Base-by-base conservation (phyloP, 192 early-diverging fungal genomes). In the Mortierella hygrophila region DNA sequence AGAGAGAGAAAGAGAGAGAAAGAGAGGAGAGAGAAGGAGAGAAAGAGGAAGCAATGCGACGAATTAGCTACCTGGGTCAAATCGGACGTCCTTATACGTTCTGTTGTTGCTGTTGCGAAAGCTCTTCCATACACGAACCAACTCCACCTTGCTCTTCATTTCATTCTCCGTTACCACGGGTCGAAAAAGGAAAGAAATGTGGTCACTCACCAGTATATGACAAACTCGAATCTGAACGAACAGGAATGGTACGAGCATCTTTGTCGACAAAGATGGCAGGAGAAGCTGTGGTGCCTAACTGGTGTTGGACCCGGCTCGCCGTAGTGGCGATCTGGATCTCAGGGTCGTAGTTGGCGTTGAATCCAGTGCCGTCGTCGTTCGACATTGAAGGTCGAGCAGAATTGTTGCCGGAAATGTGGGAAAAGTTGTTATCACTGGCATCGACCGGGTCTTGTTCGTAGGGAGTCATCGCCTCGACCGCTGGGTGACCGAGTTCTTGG, bases 311-410 rank as follows among this genome's bases (percentile, higher is more conserved):
- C 41, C 55, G 78, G 40, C 44, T 70, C n/a, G 44, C 75, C 3
- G 78, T 52, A 5, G 74, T 72, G 54, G 80, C 78, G 23, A 75
- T 40, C 29, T 77, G 83, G 21, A 65, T 68, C 9, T 79, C 83
- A 3, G 73, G 47, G 18, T 85, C 78, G 57, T 73, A 68, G 60
- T 55, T 84, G 9, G 37, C 44, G 23, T 68, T 46, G 9, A 60
- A 70, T 40, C 13, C 57, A 44, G 37, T 3, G 23, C 74, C 44
- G 70, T 77, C 57, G 23, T 83, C 82, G 20, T 41, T 32, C 32
- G 49, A 69, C 20, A 44, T 68, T 11, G 46, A 75, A 40, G 77
- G 54, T 23, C 65, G 44, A 55, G 63, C 79, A 72, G 60, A 72
- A 72, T 70, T 75, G 49, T n/a, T 49, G 72, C 74, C 79, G 42